A percentile compares a stretch with the other conserved stretches of the same genome.
Conservation (phyloP, 257 asterid genomes). For the Asclepias syriaca region DNA sequence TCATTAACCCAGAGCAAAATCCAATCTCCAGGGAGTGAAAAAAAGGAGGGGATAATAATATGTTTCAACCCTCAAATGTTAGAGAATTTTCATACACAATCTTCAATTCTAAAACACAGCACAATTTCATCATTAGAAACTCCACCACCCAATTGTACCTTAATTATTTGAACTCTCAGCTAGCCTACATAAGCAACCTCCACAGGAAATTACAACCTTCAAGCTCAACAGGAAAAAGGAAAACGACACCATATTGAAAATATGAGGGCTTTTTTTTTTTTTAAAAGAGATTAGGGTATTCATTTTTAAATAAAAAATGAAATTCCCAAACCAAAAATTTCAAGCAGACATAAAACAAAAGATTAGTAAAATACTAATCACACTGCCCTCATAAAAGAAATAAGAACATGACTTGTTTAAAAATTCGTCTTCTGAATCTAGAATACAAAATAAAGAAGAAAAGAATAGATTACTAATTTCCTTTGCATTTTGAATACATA, state of each 20-base stretch:
- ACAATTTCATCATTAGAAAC: not conserved
- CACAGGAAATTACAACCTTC: not conserved
- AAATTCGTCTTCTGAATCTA: not conserved
- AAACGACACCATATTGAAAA: not conserved
- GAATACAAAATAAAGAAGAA: not conserved
- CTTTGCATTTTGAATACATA: not conserved
- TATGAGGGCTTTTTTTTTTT: rapidly evolving
- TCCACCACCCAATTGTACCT: not conserved
- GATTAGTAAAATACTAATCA: not conserved
- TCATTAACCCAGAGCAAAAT: not conserved
- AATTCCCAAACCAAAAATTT: not conserved
- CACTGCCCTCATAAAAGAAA: not conserved
- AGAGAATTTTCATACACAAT: not conserved
- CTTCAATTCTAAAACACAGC: not conserved
- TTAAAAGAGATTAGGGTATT: not conserved
- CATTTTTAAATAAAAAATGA: not conserved
- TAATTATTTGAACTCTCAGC: not conserved
- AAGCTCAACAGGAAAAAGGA: not conserved
- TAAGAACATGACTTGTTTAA: not conserved
- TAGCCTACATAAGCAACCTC: not conserved
- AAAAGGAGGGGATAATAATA: not conserved
- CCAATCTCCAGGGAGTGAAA: not conserved
- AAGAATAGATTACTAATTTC: not conserved
- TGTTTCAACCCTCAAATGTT: not conserved
- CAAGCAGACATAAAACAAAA: not conserved